phyloP scores from a whole-genome alignment of 2,329 filamentous ascomycete genomes.

The Sporothrix brunneoviolacea region DNA sequence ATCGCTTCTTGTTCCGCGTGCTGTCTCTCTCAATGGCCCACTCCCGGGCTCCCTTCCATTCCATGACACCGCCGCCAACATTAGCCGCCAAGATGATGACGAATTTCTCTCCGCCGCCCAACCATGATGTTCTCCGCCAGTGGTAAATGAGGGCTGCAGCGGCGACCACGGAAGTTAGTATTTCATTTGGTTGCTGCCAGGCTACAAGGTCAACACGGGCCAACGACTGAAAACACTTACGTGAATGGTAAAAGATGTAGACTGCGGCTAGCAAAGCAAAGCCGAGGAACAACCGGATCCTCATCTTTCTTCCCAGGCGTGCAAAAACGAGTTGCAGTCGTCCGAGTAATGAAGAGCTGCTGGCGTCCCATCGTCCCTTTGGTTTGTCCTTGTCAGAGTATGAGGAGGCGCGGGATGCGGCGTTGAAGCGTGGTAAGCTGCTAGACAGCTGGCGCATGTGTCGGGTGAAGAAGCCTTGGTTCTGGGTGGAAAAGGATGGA shows the following conservation, averaged over 20 bases:
- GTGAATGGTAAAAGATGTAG: slow-evolving; percentile 62
- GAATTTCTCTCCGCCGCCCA: slow-evolving; percentile 83
- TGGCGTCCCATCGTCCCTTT: slow-evolving; percentile 48
- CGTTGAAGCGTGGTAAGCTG: slow-evolving; percentile 67
- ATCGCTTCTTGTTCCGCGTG: slow-evolving; percentile 88
- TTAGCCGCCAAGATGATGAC: slow-evolving; percentile 93
- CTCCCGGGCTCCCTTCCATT: slow-evolving; percentile 94
- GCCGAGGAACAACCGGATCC: slow-evolving; percentile 54
- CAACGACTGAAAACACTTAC: slow-evolving; percentile 47
- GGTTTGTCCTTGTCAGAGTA: slow-evolving; percentile 75
- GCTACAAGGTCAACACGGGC: slow-evolving; percentile 1
- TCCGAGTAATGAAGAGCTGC: slow-evolving; percentile 39
- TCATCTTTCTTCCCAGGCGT: slow-evolving; percentile 58
- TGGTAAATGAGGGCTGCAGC: slow-evolving; percentile 45
- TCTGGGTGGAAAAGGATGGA: slow-evolving; percentile 71
- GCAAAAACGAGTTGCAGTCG: slow-evolving; percentile 40
- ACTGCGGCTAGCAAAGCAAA: slow-evolving; percentile 55
- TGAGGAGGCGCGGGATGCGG: slow-evolving; percentile 26
- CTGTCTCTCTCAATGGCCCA: slow-evolving; percentile 98
- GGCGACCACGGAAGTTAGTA: slow-evolving; percentile 16
- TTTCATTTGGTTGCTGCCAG: too few species aligned
- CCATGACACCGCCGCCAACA: slow-evolving; percentile 94
- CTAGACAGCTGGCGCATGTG: slow-evolving; percentile 77
- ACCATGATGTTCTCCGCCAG: slow-evolving; percentile 65
- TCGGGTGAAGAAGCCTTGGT: slow-evolving; percentile 79